Base-by-base conservation (phyloP, 2,329 filamentous ascomycete species). In the Conoideocrella luteorostrata region DNA sequence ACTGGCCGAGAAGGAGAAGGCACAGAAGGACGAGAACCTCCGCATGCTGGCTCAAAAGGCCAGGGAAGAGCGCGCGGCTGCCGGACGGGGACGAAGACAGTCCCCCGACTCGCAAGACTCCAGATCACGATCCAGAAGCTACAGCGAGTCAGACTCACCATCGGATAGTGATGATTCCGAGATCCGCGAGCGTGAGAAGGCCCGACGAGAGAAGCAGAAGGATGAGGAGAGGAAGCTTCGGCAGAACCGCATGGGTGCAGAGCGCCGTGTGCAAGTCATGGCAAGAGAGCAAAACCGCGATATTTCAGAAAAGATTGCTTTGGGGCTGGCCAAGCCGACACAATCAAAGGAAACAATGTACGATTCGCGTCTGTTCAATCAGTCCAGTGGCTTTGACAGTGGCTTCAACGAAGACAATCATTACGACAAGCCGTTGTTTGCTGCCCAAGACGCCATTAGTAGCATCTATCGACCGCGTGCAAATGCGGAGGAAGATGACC, bases 351-450 rank as follows among this genome's bases (percentile, higher is more conserved):
- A 98, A 64, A 83, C 86, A 20, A 97, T 97, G 93, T 98, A 94
- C 69, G 93, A 98, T 68, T 94, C 89, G 2, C 77, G 93, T 32
- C 69, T 98, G 23, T 98, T 98, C 68, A 96, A 97, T 67, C 88
- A 95, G 67, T 85, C 82, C 5, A 90, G 86, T 55, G 93, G 93
- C 0, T 94, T 98, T 61, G 84, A 89, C 54, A 78, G 82, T 41
- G 93, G 91, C 1, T 89, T 96, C 75, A 98, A 98, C 64, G 93
- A 98, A 64, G 93, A 98, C 63, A 93, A 98, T 59, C 82, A 84
- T 1, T 98, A 97, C 68, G 93, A 97, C 64, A 97, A 97, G 67
- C 93, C 93, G 17, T 72, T 98, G 7, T 98, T 98, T 62, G 90
- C 90, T 1, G 91, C 93, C 12, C 89, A 96, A 61, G 91, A 97